Evolutionary conservation across 2,329 filamentous ascomycete genomes (phyloP).

Genomic region (Trichoderma atroviride): DNA sequence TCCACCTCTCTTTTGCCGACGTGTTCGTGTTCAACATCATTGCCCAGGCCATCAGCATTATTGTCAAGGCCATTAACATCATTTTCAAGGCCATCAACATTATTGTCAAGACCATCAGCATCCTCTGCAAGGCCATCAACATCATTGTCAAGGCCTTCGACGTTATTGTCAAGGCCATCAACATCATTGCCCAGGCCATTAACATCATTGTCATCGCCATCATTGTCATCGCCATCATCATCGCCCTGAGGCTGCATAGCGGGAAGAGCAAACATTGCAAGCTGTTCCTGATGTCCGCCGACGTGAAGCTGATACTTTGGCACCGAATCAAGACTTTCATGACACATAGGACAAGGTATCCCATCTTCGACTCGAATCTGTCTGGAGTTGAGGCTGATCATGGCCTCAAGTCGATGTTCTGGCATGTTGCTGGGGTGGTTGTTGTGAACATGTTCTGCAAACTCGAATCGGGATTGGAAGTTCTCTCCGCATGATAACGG

Average conservation of each 20-base stretch:
- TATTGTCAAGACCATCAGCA: too few species aligned
- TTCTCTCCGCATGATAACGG: neutral
- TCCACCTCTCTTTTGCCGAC: too few species aligned
- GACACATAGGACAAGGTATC: neutral
- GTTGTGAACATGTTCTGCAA: neutral
- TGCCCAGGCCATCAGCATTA: too few species aligned
- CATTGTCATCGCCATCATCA: neutral
- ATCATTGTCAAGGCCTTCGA: neutral
- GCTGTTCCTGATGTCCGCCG: neutral
- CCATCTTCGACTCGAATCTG: neutral
- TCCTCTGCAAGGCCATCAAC: too few species aligned
- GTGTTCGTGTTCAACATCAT: too few species aligned
- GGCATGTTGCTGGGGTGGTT: neutral
- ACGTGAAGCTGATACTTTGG: neutral
- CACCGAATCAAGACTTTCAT: neutral
- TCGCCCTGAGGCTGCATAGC: neutral
- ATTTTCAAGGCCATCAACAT: neutral
- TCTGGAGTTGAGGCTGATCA: neutral
- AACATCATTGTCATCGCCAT: neutral
- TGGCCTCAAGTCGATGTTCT: neutral
- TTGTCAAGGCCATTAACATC: neutral
- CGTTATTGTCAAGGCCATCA: neutral
- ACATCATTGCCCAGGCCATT: too few species aligned
- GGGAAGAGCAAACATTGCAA: neutral
- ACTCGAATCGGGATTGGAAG: neutral